Conservation (phyloP, 2,329 filamentous ascomycete species). For the Fusarium lyarnte region DNA sequence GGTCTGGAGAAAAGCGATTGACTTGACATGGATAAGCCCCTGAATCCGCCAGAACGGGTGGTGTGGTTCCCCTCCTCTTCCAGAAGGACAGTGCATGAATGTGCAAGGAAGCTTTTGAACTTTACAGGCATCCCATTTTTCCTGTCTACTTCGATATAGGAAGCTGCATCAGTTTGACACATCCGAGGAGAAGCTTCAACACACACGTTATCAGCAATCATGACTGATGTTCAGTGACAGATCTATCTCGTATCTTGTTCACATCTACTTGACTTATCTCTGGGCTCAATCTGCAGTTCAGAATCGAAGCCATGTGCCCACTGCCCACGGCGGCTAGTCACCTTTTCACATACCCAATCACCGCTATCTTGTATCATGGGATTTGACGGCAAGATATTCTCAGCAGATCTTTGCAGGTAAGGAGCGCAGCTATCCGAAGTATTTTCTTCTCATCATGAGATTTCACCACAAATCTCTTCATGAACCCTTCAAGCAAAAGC, state of each 20-base stretch:
- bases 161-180: slow-evolving; percentile 5
- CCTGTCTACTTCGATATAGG: slow-evolving; percentile 8
- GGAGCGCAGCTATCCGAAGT: slow-evolving; percentile 3
- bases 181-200: slow-evolving; percentile 7
- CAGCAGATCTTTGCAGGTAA: slow-evolving; percentile 9
- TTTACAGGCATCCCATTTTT: background rate
- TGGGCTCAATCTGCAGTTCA: slow-evolving; percentile 27
- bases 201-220: slow-evolving; percentile 7
- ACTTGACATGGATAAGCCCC: slow-evolving; percentile 35
- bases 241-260: background rate
- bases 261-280: background rate
- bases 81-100: slow-evolving; percentile 36
- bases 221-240: background rate
- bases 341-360: slow-evolving; percentile 4
- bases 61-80: slow-evolving; percentile 36
- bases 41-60: slow-evolving; percentile 37
- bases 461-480: background rate
- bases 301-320: slow-evolving; percentile 18
- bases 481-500: slow-evolving; percentile 8
- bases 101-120: slow-evolving; percentile 6
- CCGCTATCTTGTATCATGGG: background rate
- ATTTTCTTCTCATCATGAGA: background rate
- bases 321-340: slow-evolving; percentile 18
- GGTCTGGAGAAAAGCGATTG: slow-evolving; percentile 10
- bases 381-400: background rate